Evolutionary conservation across 306 rosid genomes (phyloP), one percentile per base, ranked within the genome.

Genomic region (Quercus wislizeni): DNA sequence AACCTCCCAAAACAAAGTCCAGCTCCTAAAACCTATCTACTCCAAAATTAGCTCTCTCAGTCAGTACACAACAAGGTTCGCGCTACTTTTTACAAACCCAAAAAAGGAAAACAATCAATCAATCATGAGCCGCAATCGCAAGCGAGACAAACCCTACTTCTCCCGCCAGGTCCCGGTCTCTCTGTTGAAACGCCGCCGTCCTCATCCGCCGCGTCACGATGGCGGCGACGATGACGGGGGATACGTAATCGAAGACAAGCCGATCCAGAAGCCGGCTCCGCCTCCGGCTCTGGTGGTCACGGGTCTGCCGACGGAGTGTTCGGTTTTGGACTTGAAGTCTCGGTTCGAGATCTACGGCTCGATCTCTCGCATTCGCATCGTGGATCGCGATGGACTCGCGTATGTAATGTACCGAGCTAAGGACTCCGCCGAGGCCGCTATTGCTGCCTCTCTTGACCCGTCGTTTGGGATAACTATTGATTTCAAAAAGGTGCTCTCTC

Each of bases 291-390:
- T 94, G 38, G 86, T 94, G 43, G 79, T 88, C 11, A 85, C 87
- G 83, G 91, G 91, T n/a, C 98, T 94, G 18, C 92, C 93, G 1
- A 30, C 72, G 0, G 89, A 90, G 82, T 92, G 94, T 87, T 94
- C 98, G 4, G 97, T 94, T 30, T 93, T 94, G 43, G 94, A 94
- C 77, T 92, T 94, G 77, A 94, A 94, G 80, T 89, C 97, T 65
- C 94, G 98, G 35, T 94, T 94, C 80, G 97, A 92, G 87, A 94
- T 94, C 89, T 94, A 94, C 81, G 97, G 98, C 51, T 49, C 92
- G 59, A 92, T 92, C 74, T 87, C 93, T 52, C 95, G 97, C 87
- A 94, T 92, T 85, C 98, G 97, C 73, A 92, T 94, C 76, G 94
- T 94, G 73, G 94, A 89, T 90, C 94, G 97, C 9, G 94, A 85